These are phyloP conservation scores for Brassica cretica DNA, from an alignment of 345 rosid genomes.

Conservation along the genomic window DNA sequence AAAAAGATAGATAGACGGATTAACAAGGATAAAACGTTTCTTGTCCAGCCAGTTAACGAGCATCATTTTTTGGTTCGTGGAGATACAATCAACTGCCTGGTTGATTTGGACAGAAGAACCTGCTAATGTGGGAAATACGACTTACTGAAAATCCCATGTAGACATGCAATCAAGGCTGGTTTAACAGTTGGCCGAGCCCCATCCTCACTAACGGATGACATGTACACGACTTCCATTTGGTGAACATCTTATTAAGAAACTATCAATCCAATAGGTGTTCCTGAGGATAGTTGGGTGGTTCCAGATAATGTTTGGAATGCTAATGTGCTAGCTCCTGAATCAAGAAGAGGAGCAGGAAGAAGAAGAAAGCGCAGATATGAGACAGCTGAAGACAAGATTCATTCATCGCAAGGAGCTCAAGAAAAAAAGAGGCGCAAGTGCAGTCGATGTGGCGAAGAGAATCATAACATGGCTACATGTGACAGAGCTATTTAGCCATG, in stretches of 20 bases:
- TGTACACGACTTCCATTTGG: too few relatives aligned
- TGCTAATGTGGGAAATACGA: not conserved
- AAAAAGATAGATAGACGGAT: too few relatives aligned
- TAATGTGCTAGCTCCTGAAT: not conserved
- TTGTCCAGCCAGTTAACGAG: too few relatives aligned
- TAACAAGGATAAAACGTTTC: too few relatives aligned
- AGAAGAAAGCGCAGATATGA: not conserved
- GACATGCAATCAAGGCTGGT: not conserved
- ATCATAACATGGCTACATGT: not conserved
- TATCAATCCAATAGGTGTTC: not conserved
- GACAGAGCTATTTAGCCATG: not conserved
- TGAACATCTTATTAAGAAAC: too few relatives aligned
- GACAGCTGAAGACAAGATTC: too few relatives aligned
- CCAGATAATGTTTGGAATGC: not conserved
- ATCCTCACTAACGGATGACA: too few relatives aligned
- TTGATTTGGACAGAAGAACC: not conserved
- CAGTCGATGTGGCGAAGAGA: too few relatives aligned
- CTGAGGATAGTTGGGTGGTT: not conserved
- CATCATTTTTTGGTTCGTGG: too few relatives aligned
- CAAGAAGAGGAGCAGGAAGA: not conserved
- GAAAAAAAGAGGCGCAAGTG: too few relatives aligned
- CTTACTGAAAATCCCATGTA: not conserved
- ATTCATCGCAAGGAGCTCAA: too few relatives aligned
- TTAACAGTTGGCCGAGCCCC: not conserved
- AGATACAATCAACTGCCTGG: too few relatives aligned